A percentile compares a stretch with the other conserved stretches of the same genome.
These are phyloP conservation scores for Saccharomycopsis olivae DNA, from an alignment of 805 yeast species.

Conservation along the genomic window DNA sequence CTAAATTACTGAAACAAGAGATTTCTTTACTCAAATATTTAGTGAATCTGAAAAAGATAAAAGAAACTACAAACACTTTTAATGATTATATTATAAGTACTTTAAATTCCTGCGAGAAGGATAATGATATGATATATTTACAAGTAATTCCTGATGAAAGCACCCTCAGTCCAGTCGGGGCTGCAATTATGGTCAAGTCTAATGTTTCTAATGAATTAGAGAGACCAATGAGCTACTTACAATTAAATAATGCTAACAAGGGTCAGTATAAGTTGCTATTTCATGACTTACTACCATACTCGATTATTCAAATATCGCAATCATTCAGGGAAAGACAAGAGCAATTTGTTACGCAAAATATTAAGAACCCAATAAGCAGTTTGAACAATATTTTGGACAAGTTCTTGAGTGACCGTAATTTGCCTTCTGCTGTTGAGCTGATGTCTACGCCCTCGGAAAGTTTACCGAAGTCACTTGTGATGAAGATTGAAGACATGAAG, in stretches of 20 bases:
- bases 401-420: constrained; percentile 36
- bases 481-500: constrained; percentile 43
- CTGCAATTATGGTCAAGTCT: constrained; percentile 48
- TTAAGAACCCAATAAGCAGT: constrained; percentile 37
- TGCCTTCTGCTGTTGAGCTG: constrained; percentile 56
- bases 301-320: constrained; percentile 52
- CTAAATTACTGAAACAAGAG: constrained; percentile 28
- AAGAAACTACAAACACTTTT: constrained; percentile 45
- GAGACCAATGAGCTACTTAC: constrained; percentile 21
- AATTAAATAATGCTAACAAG: neutral
- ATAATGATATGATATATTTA: constrained; percentile 71
- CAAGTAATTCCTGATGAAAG: constrained; percentile 44
- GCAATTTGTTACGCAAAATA: constrained; percentile 35
- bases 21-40: constrained; percentile 29
- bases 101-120: constrained; percentile 52
- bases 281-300: constrained; percentile 52
- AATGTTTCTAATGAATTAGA: constrained; percentile 29
- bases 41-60: constrained; percentile 30
- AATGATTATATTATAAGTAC: constrained; percentile 32
- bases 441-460: constrained; percentile 41
- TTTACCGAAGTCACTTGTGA: constrained; percentile 47
- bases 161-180: constrained; percentile 32
- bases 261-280: constrained; percentile 32
- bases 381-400: constrained; percentile 35
- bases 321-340: constrained; percentile 61